Evolutionary conservation across 2,329 filamentous ascomycete species (phyloP), one percentile per base, ranked within the genome.

Genomic region (Colletotrichum orchidophilum): DNA sequence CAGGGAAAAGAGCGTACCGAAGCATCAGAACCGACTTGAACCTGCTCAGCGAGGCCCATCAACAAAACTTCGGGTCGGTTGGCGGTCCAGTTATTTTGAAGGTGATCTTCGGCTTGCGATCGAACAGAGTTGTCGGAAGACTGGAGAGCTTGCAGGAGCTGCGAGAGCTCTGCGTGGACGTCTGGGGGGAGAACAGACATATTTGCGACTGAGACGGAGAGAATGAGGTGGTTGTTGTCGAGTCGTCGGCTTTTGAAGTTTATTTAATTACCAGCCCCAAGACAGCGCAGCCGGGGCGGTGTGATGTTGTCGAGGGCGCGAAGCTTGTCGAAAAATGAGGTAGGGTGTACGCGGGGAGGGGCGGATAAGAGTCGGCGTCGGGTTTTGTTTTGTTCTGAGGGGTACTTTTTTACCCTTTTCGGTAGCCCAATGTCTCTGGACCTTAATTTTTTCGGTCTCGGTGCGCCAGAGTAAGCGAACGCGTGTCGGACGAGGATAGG

Each of bases 21-120:
- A 75, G 90, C 86, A 78, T 96, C 91, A 75, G 90, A 89, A n/a
- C 93, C 91, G 74, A 88, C 91, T 78, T 94, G 91, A 76, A 97
- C 91, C 83, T 98, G 96, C 84, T 98, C 96, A 50, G 93, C 95
- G 77, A 99, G 86, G 75, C 95, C 96, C 93, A 98, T 96, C 80
- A 99, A 85, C 76, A 98, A 87, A 76, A 97, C 88, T 78, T 98
- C 95, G 42, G 96, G 95, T 72, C 93, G 90, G 68, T 90, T 88
- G 73, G 86, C 85, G 42, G 95, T 93, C 96, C 96, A 99, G 87
- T 95, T 95, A 83, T 90, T 94, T 81, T 94, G 94, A 73, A 99
- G 86, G 81, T 95, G 93, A 75, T 97, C 94, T 83, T 99, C 96
- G 63, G 96, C 96, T 81, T 94, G 91, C 33, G 93, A 90, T 80